Base-by-base conservation (phyloP, 208 protist genomes). In the Trypanosoma theileri region DNA sequence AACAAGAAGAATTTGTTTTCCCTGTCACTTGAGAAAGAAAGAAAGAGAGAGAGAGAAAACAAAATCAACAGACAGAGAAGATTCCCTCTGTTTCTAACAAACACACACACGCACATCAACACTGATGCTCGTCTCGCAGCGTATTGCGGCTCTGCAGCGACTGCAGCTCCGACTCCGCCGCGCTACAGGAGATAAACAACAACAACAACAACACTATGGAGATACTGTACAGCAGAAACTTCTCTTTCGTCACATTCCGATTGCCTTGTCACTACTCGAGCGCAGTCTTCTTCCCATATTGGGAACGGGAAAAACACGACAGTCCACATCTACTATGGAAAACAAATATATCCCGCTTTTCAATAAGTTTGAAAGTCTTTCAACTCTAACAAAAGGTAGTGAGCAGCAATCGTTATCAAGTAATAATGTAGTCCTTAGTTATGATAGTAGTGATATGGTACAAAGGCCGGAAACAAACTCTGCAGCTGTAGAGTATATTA, bases 251-350 rank as follows among this genome's bases (percentile, higher is more conserved):
- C 69, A 74, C n/a, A 76, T 85, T 11, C 88, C 88, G 16, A 59
- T 94, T 17, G 64, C 76, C 8, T 61, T 94, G 35, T 94, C 88
- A 3, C 82, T 92, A 58, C 52, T 94, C 45, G 88, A 94, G 61
- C 78, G 88, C 17, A 86, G 77, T 61, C 65, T 89, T 57, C 28
- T 69, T 58, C 52, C 63, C 19, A 7, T 65, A 50, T 24, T 52
- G 9, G 31, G 56, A 61, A 11, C 24, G 0, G n/a, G 40, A 44
- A 66, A 61, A 42, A 4, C 26, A 24, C 14, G 11, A 4, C 35
- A 12, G 3, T 48, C 21, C 35, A 14, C 19, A 55, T 17, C 31
- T 9, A 44, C 35, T 9, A 44, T 17, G 11, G 55, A 17, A 45
- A 41, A 51, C 8, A 31, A 50, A 31, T 11, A n/a, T 9, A 26